Conservation (phyloP, 2,329 filamentous ascomycete species). For the Xylaria hypoxylon region DNA sequence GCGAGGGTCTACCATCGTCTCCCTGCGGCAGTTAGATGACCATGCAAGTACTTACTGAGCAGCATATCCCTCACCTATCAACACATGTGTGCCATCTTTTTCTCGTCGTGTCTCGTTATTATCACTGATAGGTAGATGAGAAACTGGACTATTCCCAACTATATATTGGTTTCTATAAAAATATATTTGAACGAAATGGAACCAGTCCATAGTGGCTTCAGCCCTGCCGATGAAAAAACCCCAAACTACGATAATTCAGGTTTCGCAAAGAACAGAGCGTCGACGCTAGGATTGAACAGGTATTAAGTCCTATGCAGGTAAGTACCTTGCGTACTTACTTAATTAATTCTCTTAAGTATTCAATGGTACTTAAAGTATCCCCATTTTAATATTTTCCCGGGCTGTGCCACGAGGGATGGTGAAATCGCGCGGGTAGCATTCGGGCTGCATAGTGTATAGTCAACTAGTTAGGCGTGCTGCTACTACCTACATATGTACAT, state of each 20-base stretch:
- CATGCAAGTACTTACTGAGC: neutral
- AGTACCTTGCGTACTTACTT: constrained; percentile 1
- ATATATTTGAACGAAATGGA: neutral
- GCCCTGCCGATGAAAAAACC: too few relatives aligned
- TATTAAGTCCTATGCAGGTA: neutral
- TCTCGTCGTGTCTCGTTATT: neutral
- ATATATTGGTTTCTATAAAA: too few relatives aligned
- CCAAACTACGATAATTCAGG: neutral
- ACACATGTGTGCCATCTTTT: neutral
- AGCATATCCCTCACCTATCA: neutral
- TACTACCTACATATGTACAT: constrained; percentile 3
- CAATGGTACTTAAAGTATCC: neutral
- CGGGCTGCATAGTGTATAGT: constrained; percentile 22
- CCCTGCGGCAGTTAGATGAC: constrained; percentile 16
- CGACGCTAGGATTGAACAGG: constrained; percentile 29
- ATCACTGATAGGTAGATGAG: too few relatives aligned
- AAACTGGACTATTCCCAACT: neutral
- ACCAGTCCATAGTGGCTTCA: neutral
- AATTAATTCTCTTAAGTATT: constrained; percentile 2
- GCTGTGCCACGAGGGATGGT: constrained; percentile 21
- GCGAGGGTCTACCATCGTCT: constrained; percentile 29
- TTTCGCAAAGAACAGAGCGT: constrained; percentile 8
- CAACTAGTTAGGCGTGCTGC: neutral
- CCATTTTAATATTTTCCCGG: constrained; percentile 7
- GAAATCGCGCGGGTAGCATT: constrained; percentile 19